A percentile compares a stretch with the other conserved stretches of the same genome.
Evolutionary conservation across 768 basidiomycete species (phyloP).

Genomic region (Lyophyllum semitale): DNA sequence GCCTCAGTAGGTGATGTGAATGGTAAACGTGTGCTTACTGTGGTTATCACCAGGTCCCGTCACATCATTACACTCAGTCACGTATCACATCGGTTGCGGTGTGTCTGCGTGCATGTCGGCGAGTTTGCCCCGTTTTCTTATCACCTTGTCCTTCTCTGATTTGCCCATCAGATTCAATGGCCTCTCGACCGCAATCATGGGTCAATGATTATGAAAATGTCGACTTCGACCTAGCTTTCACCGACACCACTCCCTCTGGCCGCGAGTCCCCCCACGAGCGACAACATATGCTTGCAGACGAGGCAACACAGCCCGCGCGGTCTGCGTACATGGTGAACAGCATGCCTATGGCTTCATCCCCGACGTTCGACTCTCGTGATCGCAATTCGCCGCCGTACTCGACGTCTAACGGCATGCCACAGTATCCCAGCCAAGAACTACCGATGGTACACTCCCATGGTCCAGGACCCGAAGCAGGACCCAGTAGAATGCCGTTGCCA

Average conservation of each 20-base stretch:
- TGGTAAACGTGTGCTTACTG: too few species aligned
- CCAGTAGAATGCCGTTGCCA: constrained; percentile 12
- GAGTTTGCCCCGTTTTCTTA: constrained; percentile 14
- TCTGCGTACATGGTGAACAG: constrained; percentile 6
- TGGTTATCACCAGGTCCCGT: constrained; percentile 1
- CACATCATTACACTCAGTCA: constrained; percentile 18
- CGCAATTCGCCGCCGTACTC: neutral
- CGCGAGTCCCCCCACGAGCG: constrained; percentile 14
- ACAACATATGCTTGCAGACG: constrained; percentile 16
- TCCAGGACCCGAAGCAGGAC: neutral
- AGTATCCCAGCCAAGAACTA: neutral
- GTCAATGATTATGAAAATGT: constrained; percentile 22
- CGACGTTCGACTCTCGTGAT: neutral
- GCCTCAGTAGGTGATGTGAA: neutral
- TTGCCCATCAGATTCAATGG: constrained; percentile 15
- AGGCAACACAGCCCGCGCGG: constrained; percentile 10
- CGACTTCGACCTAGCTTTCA: constrained; percentile 17
- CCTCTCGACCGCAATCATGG: constrained; percentile 19
- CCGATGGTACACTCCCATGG: neutral
- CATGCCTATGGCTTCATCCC: constrained; percentile 1
- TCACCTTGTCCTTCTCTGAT: constrained; percentile 1
- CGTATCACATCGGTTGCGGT: constrained; percentile 4
- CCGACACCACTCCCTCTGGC: constrained; percentile 1
- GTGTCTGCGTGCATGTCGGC: constrained; percentile 14
- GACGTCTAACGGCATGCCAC: neutral